Evolutionary conservation across 805 yeast species (phyloP).

Genomic region (Ogataea trehaloabstinens): DNA sequence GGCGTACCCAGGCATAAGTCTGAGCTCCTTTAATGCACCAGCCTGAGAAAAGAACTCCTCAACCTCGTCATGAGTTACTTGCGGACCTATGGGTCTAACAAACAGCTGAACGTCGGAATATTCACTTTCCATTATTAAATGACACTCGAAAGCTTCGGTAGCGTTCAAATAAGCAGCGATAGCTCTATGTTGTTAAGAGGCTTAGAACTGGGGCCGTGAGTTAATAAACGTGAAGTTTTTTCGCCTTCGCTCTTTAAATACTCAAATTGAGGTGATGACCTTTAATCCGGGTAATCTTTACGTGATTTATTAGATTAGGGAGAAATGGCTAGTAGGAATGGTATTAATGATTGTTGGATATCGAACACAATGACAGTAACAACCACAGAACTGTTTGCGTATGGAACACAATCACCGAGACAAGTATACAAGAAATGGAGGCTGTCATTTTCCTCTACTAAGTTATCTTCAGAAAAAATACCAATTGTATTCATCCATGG

Average conservation of each 20-base stretch:
- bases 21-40: conserved; percentile 68
- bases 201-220: too few species aligned
- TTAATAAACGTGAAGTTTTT: too few species aligned
- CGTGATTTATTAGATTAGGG: too few species aligned
- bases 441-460: conserved; percentile 5
- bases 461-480: not conserved
- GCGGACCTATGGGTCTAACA: conserved; percentile 38
- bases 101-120: conserved; percentile 36
- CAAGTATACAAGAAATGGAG: conserved; percentile 19
- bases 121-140: conserved; percentile 22
- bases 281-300: too few species aligned
- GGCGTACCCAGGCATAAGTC: conserved; percentile 79
- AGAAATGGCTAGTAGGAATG: too few species aligned
- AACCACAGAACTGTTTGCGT: not conserved
- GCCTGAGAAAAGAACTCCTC: conserved; percentile 65
- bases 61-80: conserved; percentile 47
- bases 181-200: too few species aligned
- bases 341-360: too few species aligned
- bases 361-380: not conserved
- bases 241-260: too few species aligned
- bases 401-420: conserved; percentile 13
- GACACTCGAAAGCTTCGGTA: not conserved
- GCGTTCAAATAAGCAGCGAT: too few species aligned
- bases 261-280: too few species aligned
- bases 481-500: conserved; percentile 70